Base-by-base conservation (phyloP, 2,329 filamentous ascomycete genomes). In the Diplocarpon rosae region DNA sequence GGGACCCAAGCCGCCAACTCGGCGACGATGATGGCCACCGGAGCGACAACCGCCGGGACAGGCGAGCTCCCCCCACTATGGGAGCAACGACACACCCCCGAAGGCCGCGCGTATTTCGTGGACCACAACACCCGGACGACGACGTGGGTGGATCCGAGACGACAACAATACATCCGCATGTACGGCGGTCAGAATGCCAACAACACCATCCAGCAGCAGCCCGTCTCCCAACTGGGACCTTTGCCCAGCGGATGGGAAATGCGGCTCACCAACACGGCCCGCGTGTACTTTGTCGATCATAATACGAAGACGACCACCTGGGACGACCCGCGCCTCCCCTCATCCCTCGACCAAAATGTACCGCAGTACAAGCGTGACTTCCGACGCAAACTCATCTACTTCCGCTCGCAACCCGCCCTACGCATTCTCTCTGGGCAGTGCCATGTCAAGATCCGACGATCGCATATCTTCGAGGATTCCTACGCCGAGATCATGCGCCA, bases 301-400 rank as follows among this genome's bases (percentile, higher is more conserved):
- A 98, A 98, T 68, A 98, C 92, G 36, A 98, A 98, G 72, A 98
- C 92, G 0, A 98, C 92, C 3, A 98, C 92, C 1, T 98, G 92
- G 92, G 92, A 98, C 61, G 92, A 98, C 60, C 92, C 92, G 30
- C 79, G 92, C 60, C 70, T 98, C 55, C 92, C 92, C 17, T 96
- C 90, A 2, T 96, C 92, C 1, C 71, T 98, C 50, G 92, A 98
- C 59, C 92, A 98, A 67, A 95, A 95, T 50, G 92, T 98, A 40
- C 92, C 92, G 42, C 92, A 98, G 68, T 98, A 98, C 71, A 98
- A 98, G 78, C 86, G 92, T 66, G 92, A 98, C 65, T 98, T 98
- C 75, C 75, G 92, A 60, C 78, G 92, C 61, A 98, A 98, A 71
- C 73, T 98, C 52, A 98, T 98, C 57, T 98, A 98, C 71, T 98